Conservation (phyloP, 164 flowering plant species). For the Magnolia officinalis region DNA sequence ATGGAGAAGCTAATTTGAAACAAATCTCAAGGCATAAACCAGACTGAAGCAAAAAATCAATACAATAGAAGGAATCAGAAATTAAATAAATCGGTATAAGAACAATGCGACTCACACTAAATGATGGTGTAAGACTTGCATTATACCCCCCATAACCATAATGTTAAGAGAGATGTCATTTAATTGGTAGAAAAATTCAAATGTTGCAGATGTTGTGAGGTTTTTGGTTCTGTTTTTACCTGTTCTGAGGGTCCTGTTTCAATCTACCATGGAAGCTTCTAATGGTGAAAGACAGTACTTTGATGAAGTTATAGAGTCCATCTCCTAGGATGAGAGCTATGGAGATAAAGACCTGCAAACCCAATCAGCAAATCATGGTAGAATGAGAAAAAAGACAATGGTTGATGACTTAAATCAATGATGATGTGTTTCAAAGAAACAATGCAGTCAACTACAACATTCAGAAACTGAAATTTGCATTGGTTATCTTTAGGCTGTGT, state of each 20-base stretch:
- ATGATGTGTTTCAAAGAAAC: too few relatives aligned
- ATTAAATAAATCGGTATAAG: too few relatives aligned
- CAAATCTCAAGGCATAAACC: too few relatives aligned
- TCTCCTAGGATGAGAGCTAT: conserved; percentile 85
- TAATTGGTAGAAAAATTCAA: conserved; percentile 6
- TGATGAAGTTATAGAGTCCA: conserved; percentile 79
- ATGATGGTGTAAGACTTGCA: too few relatives aligned
- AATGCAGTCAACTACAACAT: too few relatives aligned
- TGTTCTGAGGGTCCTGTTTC: conserved; percentile 25
- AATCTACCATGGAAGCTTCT: conserved; percentile 29
- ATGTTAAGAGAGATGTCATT: not conserved
- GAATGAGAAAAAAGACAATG: not conserved
- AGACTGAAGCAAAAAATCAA: too few relatives aligned
- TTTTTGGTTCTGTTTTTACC: conserved; percentile 26
- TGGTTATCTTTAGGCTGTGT: too few relatives aligned
- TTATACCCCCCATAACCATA: too few relatives aligned
- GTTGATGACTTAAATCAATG: not conserved
- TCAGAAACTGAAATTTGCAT: too few relatives aligned
- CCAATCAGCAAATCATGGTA: not conserved
- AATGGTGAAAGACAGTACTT: conserved; percentile 41
- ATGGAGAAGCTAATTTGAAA: too few relatives aligned
- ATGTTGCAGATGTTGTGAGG: not conserved
- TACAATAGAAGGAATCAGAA: too few relatives aligned
- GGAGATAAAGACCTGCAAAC: conserved; percentile 69
- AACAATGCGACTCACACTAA: too few relatives aligned